These are phyloP conservation scores for Zygoascus tannicola DNA, from an alignment of 805 yeast genomes.

Conservation along the genomic window DNA sequence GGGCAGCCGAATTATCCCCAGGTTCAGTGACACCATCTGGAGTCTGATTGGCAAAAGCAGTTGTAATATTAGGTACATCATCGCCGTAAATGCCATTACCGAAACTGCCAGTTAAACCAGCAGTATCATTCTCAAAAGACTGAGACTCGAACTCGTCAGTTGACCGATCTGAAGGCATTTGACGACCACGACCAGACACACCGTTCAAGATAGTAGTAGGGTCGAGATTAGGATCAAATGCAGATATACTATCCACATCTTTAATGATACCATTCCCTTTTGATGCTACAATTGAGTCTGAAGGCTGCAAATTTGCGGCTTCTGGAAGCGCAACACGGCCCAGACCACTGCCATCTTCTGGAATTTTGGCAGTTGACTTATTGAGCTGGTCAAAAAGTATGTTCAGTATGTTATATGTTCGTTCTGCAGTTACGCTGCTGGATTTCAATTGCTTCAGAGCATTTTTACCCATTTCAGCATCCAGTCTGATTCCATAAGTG, in stretches of 20 bases:
- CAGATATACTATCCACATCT: neutral
- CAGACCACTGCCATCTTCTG: neutral
- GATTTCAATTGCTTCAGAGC: conserved; percentile 64
- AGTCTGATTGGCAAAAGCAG: neutral
- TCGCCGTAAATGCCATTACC: neutral
- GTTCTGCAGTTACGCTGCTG: conserved; percentile 64
- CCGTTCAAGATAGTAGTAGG: neutral
- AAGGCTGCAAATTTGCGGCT: neutral
- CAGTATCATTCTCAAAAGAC: neutral
- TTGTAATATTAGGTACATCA: neutral
- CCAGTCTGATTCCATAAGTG: conserved; percentile 44
- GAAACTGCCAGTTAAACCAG: neutral
- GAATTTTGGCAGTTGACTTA: conserved; percentile 4
- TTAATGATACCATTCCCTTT: neutral
- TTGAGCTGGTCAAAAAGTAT: conserved; percentile 37
- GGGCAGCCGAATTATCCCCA: neutral
- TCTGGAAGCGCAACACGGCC: neutral
- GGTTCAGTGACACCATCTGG: too few relatives aligned
- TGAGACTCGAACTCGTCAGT: neutral
- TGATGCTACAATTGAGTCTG: neutral
- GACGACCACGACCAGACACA: too few relatives aligned
- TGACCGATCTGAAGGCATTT: neutral
- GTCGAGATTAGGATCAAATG: neutral
- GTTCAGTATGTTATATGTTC: conserved; percentile 73
- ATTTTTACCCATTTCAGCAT: conserved; percentile 74